Evolutionary conservation across 2,329 filamentous ascomycete genomes (phyloP).

Genomic region (Talaromyces piceae): DNA sequence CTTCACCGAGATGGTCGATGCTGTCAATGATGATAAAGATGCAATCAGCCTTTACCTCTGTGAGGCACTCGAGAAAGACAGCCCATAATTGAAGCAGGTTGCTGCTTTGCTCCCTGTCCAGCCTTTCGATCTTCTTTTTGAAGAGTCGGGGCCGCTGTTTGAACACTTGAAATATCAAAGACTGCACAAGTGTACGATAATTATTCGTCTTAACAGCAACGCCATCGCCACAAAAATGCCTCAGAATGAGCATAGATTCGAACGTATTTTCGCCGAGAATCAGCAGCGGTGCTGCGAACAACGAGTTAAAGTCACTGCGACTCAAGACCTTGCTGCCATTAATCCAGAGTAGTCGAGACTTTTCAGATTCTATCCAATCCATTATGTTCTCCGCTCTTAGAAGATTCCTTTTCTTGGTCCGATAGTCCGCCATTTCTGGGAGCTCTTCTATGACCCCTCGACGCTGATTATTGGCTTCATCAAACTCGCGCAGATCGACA

Average conservation of each 20-base stretch:
- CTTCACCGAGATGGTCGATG: not conserved
- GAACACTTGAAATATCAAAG: not conserved
- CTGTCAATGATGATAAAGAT: not conserved
- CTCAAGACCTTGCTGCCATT: not conserved
- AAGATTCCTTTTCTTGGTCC: not conserved
- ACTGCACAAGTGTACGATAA: not conserved
- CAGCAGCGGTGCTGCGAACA: not conserved
- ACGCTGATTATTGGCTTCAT: not conserved
- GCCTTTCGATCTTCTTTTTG: not conserved
- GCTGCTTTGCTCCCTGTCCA: not conserved
- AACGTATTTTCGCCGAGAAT: not conserved
- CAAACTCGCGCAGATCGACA: not conserved
- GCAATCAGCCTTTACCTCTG: not conserved
- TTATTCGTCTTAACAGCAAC: not conserved
- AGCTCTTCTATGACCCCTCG: not conserved
- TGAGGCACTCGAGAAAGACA: not conserved
- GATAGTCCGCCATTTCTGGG: not conserved
- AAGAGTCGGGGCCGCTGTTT: not conserved
- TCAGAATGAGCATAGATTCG: not conserved
- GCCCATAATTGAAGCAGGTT: not conserved
- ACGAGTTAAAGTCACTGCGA: not conserved
- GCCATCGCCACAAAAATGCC: conserved; percentile 1
- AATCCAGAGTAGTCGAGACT: not conserved
- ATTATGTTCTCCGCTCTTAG: not conserved
- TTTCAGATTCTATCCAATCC: not conserved